phyloP scores from a whole-genome alignment of 169 alveolate species.

The Plasmodium vinckei region DNA sequence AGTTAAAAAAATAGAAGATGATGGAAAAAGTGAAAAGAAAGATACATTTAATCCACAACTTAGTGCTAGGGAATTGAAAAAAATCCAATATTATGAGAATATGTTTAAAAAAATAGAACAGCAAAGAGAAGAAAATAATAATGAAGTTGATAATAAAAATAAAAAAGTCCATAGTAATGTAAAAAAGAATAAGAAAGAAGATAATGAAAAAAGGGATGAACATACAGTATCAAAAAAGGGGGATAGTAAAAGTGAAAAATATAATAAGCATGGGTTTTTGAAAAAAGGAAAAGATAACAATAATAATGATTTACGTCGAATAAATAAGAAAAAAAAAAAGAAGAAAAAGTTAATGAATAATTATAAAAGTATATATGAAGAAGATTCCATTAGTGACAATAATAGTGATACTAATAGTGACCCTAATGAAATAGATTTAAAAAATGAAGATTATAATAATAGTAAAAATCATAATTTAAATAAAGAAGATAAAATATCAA shows the following conservation, averaged over 20 bases:
- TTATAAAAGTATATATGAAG: too few relatives aligned
- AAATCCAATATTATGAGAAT: constrained; percentile 83
- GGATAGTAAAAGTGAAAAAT: not conserved
- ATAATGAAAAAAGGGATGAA: not conserved
- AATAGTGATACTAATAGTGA: too few relatives aligned
- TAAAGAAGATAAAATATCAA: not conserved
- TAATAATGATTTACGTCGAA: not conserved
- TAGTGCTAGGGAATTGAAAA: constrained; percentile 84
- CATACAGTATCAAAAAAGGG: not conserved
- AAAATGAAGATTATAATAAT: not conserved
- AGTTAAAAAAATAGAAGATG: constrained; percentile 2
- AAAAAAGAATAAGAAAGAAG: constrained; percentile 8
- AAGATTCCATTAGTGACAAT: too few relatives aligned
- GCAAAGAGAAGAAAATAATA: constrained; percentile 29
- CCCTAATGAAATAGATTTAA: too few relatives aligned
- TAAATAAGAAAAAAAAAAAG: not conserved
- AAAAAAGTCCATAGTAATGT: not conserved
- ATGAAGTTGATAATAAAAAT: constrained; percentile 32
- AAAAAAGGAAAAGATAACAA: constrained; percentile 1
- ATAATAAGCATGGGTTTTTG: not conserved
- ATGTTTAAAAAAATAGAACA: constrained; percentile 84
- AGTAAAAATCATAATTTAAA: not conserved
- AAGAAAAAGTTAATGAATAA: not conserved
- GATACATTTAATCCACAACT: constrained; percentile 79
- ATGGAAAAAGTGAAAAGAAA: not conserved